Conservation (phyloP, 768 basidiomycete species). For the Lentinula guzmanii region DNA sequence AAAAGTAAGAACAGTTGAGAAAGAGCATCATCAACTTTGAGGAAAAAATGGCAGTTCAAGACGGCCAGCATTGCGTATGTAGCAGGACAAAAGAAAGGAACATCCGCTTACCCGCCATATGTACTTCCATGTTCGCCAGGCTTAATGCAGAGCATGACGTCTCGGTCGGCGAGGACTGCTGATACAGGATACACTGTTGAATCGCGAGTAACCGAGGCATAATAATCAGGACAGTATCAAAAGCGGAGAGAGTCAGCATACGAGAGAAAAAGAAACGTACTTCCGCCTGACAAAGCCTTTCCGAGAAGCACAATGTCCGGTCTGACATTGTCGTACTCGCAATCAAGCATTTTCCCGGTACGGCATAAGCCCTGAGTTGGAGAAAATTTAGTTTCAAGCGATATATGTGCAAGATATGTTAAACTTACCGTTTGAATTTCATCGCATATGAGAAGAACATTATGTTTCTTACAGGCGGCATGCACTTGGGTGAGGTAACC, state of each 20-base stretch:
- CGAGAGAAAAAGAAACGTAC: conserved; percentile 34
- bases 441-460: conserved; percentile 94
- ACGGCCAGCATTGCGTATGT: neutral
- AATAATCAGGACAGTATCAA: neutral
- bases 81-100: neutral
- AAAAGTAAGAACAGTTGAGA: neutral
- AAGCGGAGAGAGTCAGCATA: conserved; percentile 5
- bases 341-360: conserved; percentile 92
- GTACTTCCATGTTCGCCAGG: conserved; percentile 97
- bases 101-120: conserved; percentile 72
- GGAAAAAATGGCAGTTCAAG: no score
- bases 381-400: neutral
- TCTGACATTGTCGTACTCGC: conserved; percentile 79
- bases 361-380: conserved; percentile 70
- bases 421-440: conserved; percentile 87
- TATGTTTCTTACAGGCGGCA: conserved; percentile 85
- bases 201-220: neutral
- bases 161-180: conserved; percentile 83
- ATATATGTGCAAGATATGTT: conserved; percentile 1
- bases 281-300: conserved; percentile 94
- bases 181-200: conserved; percentile 88
- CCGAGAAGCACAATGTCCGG: conserved; percentile 93
- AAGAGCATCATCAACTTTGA: neutral
- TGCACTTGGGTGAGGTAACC: conserved; percentile 80
- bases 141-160: conserved; percentile 91